A percentile compares a stretch with the other conserved stretches of the same genome.
Evolutionary conservation across 192 early-diverging fungal species (phyloP).

Genomic region (Polychytrium aggregatum): DNA sequence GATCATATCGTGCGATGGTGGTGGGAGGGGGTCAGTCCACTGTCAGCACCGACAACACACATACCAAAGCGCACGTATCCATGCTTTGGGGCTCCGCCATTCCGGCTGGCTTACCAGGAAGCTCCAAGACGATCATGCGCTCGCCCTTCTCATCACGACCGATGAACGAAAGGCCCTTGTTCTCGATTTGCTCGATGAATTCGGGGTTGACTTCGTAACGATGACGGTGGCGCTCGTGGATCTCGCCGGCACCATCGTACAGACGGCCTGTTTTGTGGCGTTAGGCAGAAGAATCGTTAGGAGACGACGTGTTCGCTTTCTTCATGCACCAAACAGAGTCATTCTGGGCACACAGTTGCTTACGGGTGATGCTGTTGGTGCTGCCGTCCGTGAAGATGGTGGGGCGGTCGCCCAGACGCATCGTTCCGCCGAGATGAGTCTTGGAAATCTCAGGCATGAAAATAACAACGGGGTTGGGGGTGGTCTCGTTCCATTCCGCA

Average conservation of each 20-base stretch:
- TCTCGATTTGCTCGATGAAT: slow-evolving; percentile 61
- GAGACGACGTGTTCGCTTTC: no score
- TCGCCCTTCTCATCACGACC: slow-evolving; percentile 90
- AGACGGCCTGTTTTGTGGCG: no score
- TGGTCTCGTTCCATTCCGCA: slow-evolving; percentile 65
- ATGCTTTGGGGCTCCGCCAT: no score
- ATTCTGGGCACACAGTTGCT: no score
- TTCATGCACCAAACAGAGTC: no score
- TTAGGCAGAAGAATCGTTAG: no score
- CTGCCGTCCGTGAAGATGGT: slow-evolving; percentile 52
- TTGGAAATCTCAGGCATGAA: slow-evolving; percentile 97
- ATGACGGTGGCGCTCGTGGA: slow-evolving; percentile 92
- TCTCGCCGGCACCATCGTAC: slow-evolving; percentile 38
- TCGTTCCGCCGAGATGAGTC: slow-evolving; percentile 90
- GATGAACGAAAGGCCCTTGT: slow-evolving; percentile 74
- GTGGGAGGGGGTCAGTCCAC: no score
- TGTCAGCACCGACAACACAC: no score
- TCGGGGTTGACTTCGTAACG: slow-evolving; percentile 97
- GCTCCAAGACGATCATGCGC: slow-evolving; percentile 97
- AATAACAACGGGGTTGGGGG: slow-evolving; percentile 67
- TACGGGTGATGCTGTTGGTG: slow-evolving; percentile 54
- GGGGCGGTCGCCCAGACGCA: slow-evolving; percentile 80
- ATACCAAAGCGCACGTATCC: no score
- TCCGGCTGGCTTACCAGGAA: slow-evolving; percentile 14
- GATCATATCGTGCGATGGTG: no score